These are phyloP conservation scores for Pyrus bretschneideri DNA, from an alignment of 306 rosid genomes.

Conservation along the genomic window DNA sequence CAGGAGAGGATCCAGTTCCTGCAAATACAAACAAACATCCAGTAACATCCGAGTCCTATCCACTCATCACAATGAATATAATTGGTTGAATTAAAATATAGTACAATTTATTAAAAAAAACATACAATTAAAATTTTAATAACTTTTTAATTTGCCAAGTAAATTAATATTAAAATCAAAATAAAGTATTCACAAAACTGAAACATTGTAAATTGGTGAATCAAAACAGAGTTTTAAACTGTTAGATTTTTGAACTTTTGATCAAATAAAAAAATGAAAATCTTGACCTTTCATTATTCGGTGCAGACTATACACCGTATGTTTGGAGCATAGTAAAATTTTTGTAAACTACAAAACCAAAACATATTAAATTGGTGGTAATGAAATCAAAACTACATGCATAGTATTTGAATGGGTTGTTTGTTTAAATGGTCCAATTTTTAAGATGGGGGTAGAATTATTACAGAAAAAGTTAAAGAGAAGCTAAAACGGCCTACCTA, in stretches of 20 bases:
- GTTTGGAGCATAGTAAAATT: background rate
- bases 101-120: background rate
- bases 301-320: too few relatives aligned
- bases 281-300: background rate
- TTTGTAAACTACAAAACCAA: background rate
- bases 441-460: conserved; percentile 9
- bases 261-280: too few relatives aligned
- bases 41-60: background rate
- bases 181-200: conserved; percentile 3
- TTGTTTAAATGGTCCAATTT: conserved; percentile 24
- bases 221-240: background rate
- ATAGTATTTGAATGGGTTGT: conserved; percentile 9
- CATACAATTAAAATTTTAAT: too few relatives aligned
- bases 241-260: background rate
- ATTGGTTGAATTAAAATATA: conserved; percentile 12
- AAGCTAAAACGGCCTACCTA: conserved; percentile 36
- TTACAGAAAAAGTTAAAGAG: conserved; percentile 9
- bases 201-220: background rate
- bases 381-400: conserved; percentile 2
- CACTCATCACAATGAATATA: background rate
- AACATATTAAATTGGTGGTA: background rate
- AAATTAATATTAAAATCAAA: background rate
- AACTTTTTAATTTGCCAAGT: too few relatives aligned
- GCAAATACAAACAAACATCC: background rate
- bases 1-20: too few relatives aligned